Percentiles rank a stretch among this genome's conserved stretches.
phyloP scores from a whole-genome alignment of 1,284 basidiomycete genomes.

The Ustilago xerochloae region DNA sequence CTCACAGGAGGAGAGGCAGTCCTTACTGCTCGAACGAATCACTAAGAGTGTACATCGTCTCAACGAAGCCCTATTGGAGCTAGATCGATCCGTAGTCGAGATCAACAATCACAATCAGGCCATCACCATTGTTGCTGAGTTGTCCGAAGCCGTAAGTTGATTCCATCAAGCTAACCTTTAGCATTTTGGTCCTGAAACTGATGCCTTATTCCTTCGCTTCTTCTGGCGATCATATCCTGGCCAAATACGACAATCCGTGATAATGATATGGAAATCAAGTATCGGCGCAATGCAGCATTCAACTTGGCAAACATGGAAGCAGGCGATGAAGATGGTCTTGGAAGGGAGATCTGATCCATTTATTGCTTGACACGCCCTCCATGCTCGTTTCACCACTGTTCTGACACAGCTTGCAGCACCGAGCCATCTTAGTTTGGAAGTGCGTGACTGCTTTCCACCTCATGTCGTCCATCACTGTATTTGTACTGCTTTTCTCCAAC shows the following conservation, averaged over 20 bases:
- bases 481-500: neutral
- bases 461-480: neutral
- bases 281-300: constrained; percentile 65
- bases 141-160: constrained; percentile 65
- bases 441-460: too few species aligned
- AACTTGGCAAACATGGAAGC: constrained; percentile 63
- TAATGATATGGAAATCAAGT: too few species aligned
- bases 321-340: constrained; percentile 24
- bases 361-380: neutral
- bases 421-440: too few species aligned
- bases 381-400: too few species aligned
- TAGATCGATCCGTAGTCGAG: constrained; percentile 78
- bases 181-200: neutral
- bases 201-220: neutral
- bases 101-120: constrained; percentile 66
- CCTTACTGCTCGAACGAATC: constrained; percentile 86
- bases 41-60: constrained; percentile 83
- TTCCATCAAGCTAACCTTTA: neutral
- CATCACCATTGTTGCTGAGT: constrained; percentile 61
- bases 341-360: constrained; percentile 14
- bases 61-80: constrained; percentile 72
- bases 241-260: too few species aligned
- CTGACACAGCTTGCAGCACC: too few species aligned
- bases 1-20: constrained; percentile 84
- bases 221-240: neutral